These are phyloP conservation scores for Ascochyta lentis DNA, from an alignment of 2,329 filamentous ascomycete species.

Conservation along the genomic window DNA sequence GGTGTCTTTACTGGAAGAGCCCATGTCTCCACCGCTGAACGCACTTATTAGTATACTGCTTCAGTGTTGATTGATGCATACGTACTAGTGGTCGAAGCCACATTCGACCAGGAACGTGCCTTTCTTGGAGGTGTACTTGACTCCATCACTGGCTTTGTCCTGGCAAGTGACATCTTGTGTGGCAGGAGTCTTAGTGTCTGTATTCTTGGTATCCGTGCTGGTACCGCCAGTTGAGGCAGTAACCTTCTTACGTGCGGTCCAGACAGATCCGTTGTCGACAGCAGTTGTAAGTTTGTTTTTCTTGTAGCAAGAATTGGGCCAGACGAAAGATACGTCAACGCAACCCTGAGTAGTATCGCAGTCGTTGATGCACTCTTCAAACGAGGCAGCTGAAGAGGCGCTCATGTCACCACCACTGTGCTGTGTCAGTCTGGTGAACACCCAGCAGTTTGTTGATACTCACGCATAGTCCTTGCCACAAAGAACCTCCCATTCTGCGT, in stretches of 20 bases:
- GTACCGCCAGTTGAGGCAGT: background rate
- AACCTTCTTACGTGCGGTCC: slow-evolving; percentile 17
- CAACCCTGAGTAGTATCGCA: slow-evolving; percentile 6
- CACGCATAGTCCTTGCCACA: slow-evolving; percentile 17
- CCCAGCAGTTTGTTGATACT: background rate
- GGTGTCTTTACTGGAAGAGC: slow-evolving; percentile 5
- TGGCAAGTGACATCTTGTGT: slow-evolving; percentile 2
- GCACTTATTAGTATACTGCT: background rate
- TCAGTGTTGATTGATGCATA: background rate
- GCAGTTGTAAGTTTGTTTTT: slow-evolving; percentile 13
- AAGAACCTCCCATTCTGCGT: slow-evolving; percentile 10
- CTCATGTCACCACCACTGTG: background rate
- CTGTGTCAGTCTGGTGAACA: background rate
- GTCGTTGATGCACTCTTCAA: slow-evolving; percentile 15
- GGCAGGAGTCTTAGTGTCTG: background rate
- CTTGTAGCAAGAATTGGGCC: slow-evolving; percentile 14
- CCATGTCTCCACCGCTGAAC: slow-evolving; percentile 10
- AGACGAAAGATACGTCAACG: slow-evolving; percentile 14
- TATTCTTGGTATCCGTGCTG: background rate
- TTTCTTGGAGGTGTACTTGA: slow-evolving; percentile 12
- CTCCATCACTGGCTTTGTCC: slow-evolving; percentile 12
- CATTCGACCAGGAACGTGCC: slow-evolving; percentile 13
- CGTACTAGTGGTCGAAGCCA: slow-evolving; percentile 11
- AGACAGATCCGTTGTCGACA: slow-evolving; percentile 11
- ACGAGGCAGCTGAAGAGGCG: slow-evolving; percentile 7